These are phyloP conservation scores for Thalassiosira hispida DNA, from an alignment of 352 stramenopile genomes.

Conservation along the genomic window DNA sequence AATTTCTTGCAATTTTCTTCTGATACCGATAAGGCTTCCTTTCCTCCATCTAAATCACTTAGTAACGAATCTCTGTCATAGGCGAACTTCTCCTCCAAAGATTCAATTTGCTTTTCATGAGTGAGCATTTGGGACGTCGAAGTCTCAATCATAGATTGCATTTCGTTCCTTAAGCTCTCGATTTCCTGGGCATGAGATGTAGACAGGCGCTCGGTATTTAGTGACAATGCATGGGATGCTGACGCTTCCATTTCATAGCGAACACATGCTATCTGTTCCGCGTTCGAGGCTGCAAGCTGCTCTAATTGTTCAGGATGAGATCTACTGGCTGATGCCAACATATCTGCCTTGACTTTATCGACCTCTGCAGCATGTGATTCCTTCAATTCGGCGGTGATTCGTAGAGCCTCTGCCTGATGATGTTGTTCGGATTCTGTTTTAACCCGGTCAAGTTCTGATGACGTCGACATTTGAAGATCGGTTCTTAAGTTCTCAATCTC, in stretches of 20 bases:
- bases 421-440: conserved; percentile 11
- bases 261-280: conserved; percentile 5
- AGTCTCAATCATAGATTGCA: too few relatives aligned
- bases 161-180: too few relatives aligned
- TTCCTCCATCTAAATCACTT: not conserved
- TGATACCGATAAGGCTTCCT: conserved; percentile 2
- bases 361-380: not conserved
- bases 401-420: conserved; percentile 3
- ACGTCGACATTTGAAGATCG: conserved; percentile 11
- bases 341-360: conserved; percentile 27
- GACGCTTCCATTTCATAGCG: not conserved
- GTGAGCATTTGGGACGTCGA: not conserved
- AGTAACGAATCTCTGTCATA: conserved; percentile 3
- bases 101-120: conserved; percentile 10
- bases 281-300: conserved; percentile 16
- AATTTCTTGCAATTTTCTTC: not conserved
- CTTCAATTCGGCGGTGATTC: conserved; percentile 9
- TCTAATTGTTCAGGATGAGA: conserved; percentile 34
- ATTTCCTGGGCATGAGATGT: not conserved
- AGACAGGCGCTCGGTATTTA: too few relatives aligned
- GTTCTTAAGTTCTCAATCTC: conserved; percentile 23
- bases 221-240: too few relatives aligned
- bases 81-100: not conserved
- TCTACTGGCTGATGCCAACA: conserved; percentile 8
- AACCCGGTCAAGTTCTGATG: conserved; percentile 2